phyloP scores from a whole-genome alignment of 768 basidiomycete genomes.

The Mycena maculata region DNA sequence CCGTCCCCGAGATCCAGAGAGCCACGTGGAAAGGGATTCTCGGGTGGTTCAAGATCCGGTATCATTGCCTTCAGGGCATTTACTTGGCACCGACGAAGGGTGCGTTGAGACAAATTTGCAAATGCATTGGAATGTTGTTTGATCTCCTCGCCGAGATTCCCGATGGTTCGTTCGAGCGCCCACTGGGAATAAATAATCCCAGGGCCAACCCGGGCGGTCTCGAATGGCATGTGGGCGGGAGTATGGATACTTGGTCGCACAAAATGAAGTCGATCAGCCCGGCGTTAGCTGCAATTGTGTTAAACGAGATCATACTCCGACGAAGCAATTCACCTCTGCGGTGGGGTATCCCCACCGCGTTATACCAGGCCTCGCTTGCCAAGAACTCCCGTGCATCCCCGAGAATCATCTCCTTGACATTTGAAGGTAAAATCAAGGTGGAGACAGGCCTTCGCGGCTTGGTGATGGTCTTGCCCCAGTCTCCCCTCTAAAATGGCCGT shows the following conservation, averaged over 20 bases:
- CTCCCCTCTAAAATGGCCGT: constrained; percentile 11
- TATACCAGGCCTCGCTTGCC: constrained; percentile 33
- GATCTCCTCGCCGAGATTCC: constrained; percentile 21
- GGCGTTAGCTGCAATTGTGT: constrained; percentile 21
- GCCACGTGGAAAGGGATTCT: not conserved
- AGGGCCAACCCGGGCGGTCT: constrained; percentile 39
- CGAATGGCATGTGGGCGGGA: constrained; percentile 38
- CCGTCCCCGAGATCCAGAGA: not conserved
- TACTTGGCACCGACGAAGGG: constrained; percentile 32
- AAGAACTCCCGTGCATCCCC: constrained; percentile 31
- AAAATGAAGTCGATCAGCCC: constrained; percentile 41
- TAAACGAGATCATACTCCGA: not conserved
- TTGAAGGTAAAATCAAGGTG: constrained; percentile 29
- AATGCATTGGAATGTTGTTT: constrained; percentile 38
- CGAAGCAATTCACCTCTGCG: constrained; percentile 9
- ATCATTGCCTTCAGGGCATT: constrained; percentile 30
- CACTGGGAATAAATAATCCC: constrained; percentile 42
- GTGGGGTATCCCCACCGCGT: constrained; percentile 32
- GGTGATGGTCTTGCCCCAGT: constrained; percentile 26
- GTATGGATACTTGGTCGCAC: constrained; percentile 39
- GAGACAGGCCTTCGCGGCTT: constrained; percentile 26
- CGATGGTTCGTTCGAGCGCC: constrained; percentile 44
- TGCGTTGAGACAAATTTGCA: constrained; percentile 42
- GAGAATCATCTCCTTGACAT: constrained; percentile 27
- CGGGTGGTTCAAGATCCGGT: constrained; percentile 26